Base-by-base conservation (phyloP, 352 stramenopile species). In the Pythium inflatum region DNA sequence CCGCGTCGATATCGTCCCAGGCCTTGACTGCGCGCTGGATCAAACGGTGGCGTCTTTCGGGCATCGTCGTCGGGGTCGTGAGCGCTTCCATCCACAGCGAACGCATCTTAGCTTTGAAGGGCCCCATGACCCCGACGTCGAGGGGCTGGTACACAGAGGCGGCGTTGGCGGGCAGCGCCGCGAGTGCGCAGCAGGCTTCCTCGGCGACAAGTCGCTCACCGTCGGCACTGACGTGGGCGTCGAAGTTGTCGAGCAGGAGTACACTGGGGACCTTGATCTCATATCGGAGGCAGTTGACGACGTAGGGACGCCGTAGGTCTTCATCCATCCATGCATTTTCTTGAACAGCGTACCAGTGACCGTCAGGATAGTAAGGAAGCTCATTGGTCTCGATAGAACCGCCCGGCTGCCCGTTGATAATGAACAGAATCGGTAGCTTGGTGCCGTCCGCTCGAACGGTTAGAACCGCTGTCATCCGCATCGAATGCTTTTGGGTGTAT, bases 321-420 rank as follows among this genome's bases (percentile, higher is more conserved):
- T 27, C 28, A 38, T 71, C 68, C 68, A 76, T 74, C 63, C 68
- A 76, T 2, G 48, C 68, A 36, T 79, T 76, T 22, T 68, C n/a
- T 48, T 73, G 73, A 0, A 78, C 68, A 0, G 58, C 38, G 30
- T 73, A 74, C 20, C 28, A 43, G 27, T 76, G 63, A 3, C 56
- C 68, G 0, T 27, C 9, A n/a, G 68, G 43, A 34, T 71, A 79
- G 0, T n/a, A 40, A 1, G 46, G 40, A 1, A 76, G 22, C 38
- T 79, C 68, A 0, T 58, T 7, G 16, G n/a, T 14, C 30, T 75
- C 59, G 27, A 79, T 74, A 6, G 16, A 22, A 18, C 67, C 63
- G 0, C 64, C 60, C 8, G 54, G 68, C 27, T 59, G 24, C 0
- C 41, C 68, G 7, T 55, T 66, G 14, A 74, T 22, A 30, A 74